Evolutionary conservation across 805 yeast genomes (phyloP), one percentile per base, ranked within the genome.

Genomic region (Saturnispora besseyi): DNA sequence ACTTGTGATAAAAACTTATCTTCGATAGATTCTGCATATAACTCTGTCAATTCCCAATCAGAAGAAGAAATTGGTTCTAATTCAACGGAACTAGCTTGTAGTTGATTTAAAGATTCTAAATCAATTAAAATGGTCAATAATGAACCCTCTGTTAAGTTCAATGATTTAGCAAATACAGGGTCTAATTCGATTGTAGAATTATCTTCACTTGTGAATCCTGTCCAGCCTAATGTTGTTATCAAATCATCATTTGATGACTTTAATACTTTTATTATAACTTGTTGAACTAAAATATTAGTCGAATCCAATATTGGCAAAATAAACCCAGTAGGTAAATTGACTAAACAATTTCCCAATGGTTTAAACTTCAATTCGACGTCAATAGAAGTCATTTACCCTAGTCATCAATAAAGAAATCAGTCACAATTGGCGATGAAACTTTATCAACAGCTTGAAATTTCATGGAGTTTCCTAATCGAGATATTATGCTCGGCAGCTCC

Each of bases 1-100:
- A 95, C 81, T 62, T 91, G 97, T 49, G 82, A 78, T 33, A 91
- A 68, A 57, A 90, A 73, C 54, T 78, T 77, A 43, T 80, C 78
- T 61, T 91, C 97, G 26, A 91, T 74, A 40, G 74, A 77, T 29
- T 76, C 79, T 2, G 96, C 91, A 63, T 91, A 86, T 2, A 84
- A 65, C 60, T 90, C 96, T 2, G 89, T 85, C 28, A 87, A 69
- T 56, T 90, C 97, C 97, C 97, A 91, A 61, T 91, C 99, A 5
- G 83, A 74, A 2, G 81, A 64, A 0, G 87, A 74, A 18, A 76
- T 66, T 0, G 98, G 98, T 59, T 87, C 96, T 41, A 91, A 73
- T 58, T 78, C 81, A 3, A 90, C 81, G 3, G 80, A 77, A 5
- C 72, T 69, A 11, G 57, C 53, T 21, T 41, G 24, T 15, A 22